phyloP scores from a whole-genome alignment of 257 asterid genomes.

The Forsythia viridissima region DNA sequence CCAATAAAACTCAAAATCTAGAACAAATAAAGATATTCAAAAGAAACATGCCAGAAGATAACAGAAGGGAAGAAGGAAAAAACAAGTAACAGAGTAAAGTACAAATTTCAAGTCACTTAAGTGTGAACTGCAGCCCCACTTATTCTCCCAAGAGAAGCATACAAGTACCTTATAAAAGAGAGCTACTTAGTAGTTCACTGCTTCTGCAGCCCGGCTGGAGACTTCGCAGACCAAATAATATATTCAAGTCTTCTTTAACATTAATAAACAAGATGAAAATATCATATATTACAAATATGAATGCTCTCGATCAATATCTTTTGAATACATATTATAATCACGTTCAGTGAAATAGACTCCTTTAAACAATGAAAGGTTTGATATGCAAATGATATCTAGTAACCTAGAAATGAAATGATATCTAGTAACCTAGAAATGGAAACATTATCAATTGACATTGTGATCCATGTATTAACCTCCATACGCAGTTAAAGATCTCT shows the following conservation, averaged over 20 bases:
- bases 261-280: conserved; percentile 4
- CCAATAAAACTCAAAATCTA: conserved; percentile 16
- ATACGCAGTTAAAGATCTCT: background rate
- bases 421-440: conserved; percentile 5
- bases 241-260: conserved; percentile 1
- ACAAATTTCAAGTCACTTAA: background rate
- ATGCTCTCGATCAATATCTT: background rate
- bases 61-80: background rate
- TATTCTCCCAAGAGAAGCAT: conserved; percentile 4
- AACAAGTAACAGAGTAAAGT: background rate
- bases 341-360: background rate
- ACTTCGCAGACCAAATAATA: background rate
- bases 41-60: background rate
- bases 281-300: conserved; percentile 12
- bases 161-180: background rate
- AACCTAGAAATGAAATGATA: background rate
- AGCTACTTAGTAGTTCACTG: background rate
- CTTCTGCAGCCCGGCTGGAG: background rate
- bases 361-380: background rate
- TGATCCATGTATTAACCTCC: background rate
- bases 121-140: too few species aligned
- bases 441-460: background rate
- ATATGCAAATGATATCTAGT: background rate
- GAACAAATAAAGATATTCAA: conserved; percentile 3
- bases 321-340: background rate